These are phyloP conservation scores for Rhododendron ferrugineum DNA, from an alignment of 148 eudicot species.

Conservation along the genomic window DNA sequence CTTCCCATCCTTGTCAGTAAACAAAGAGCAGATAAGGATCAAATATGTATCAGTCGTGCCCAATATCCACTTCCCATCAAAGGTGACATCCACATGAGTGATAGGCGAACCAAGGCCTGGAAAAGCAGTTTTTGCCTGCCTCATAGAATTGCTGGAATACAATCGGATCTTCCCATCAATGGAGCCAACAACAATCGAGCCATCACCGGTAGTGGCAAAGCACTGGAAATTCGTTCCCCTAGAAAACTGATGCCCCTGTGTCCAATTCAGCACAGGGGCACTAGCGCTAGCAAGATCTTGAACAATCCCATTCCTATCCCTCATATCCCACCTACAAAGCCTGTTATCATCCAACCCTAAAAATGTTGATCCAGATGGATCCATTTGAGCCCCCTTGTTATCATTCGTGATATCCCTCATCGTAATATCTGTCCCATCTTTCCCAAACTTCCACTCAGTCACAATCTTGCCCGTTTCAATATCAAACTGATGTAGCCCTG, in stretches of 20 bases:
- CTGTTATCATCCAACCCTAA: constrained; percentile 77
- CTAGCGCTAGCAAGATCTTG: constrained; percentile 41
- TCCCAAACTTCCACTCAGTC: constrained; percentile 71
- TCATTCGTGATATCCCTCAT: constrained; percentile 81
- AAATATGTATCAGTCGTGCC: constrained; percentile 68
- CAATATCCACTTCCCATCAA: constrained; percentile 77
- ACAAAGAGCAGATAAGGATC: constrained; percentile 64
- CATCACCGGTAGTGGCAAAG: constrained; percentile 76
- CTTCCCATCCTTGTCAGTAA: constrained; percentile 68
- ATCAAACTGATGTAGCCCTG: constrained; percentile 67
- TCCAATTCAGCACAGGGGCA: constrained; percentile 65
- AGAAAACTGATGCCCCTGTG: constrained; percentile 71
- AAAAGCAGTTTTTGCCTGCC: constrained; percentile 78
- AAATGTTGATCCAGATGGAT: constrained; percentile 70
- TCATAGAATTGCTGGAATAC: constrained; percentile 66
- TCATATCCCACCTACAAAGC: constrained; percentile 80
- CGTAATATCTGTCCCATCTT: constrained; percentile 64
- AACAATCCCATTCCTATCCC: constrained; percentile 58
- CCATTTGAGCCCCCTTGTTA: constrained; percentile 61
- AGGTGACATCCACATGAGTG: constrained; percentile 81
- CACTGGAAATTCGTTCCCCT: constrained; percentile 83
- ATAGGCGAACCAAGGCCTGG: constrained; percentile 74
- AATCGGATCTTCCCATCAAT: constrained; percentile 77
- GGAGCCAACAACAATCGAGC: constrained; percentile 78
- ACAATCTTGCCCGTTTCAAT: constrained; percentile 71